Percentiles rank a stretch among this genome's conserved stretches.
These are phyloP conservation scores for Austroboletus rostrupii DNA, from an alignment of 1,284 basidiomycete genomes.

Conservation along the genomic window DNA sequence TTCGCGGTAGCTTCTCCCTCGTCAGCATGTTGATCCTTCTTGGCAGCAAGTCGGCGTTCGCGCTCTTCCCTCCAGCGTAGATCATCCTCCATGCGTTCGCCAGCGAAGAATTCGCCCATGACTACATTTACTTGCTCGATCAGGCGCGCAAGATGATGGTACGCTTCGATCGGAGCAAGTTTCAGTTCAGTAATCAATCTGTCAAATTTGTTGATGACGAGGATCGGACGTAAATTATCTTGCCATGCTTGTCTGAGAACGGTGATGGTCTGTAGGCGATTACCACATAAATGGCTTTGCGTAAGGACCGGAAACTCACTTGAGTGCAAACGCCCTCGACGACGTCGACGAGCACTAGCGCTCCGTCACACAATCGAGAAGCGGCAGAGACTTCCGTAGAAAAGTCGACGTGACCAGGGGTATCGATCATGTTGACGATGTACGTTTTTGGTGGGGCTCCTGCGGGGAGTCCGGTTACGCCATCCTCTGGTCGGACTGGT, in stretches of 20 bases:
- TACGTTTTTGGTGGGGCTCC: constrained; percentile 60
- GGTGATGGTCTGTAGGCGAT: constrained; percentile 73
- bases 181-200: constrained; percentile 93
- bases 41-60: constrained; percentile 73
- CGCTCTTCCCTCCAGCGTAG: constrained; percentile 90
- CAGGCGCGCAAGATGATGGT: constrained; percentile 88
- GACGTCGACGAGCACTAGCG: constrained; percentile 94
- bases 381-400: constrained; percentile 96
- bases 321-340: constrained; percentile 99
- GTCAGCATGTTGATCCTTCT: constrained; percentile 67
- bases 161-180: constrained; percentile 87
- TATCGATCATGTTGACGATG: constrained; percentile 94
- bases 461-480: constrained; percentile 34
- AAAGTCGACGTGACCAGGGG: constrained; percentile 98
- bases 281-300: background rate
- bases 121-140: constrained; percentile 99
- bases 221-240: constrained; percentile 84
- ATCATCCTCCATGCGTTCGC: constrained; percentile 97
- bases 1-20: constrained; percentile 58
- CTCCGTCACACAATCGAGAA: constrained; percentile 91
- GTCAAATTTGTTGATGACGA: constrained; percentile 98
- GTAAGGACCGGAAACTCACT: constrained; percentile 40
- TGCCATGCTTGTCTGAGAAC: constrained; percentile 95
- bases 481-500: constrained; percentile 20
- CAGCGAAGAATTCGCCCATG: constrained; percentile 94